Percentiles rank a stretch among this genome's conserved stretches.
Evolutionary conservation across 345 rosid species (phyloP).

Genomic region (Aquilaria malaccensis): DNA sequence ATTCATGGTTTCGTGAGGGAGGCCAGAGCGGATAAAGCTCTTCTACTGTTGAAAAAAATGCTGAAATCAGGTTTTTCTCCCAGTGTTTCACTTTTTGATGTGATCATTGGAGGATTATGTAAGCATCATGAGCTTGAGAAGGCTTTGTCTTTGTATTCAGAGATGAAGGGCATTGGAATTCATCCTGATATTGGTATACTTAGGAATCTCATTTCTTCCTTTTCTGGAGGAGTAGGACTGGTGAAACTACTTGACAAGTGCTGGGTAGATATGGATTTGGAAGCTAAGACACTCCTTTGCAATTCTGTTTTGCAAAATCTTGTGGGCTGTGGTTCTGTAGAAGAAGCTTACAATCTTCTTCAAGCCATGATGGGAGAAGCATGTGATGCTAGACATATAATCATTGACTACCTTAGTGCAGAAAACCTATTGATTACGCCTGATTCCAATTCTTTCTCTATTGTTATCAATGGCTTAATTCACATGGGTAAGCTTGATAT

Average conservation of each 20-base stretch:
- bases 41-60: constrained; percentile 57
- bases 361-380: constrained; percentile 28
- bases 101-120: constrained; percentile 63
- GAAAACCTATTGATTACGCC: constrained; percentile 31
- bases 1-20: constrained; percentile 74
- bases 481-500: constrained; percentile 42
- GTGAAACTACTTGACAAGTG: constrained; percentile 29
- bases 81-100: constrained; percentile 57
- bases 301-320: constrained; percentile 39
- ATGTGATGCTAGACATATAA: constrained; percentile 19
- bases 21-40: constrained; percentile 55
- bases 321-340: constrained; percentile 26
- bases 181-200: constrained; percentile 51
- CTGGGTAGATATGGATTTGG: constrained; percentile 33
- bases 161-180: constrained; percentile 47
- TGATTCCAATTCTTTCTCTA: constrained; percentile 32
- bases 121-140: constrained; percentile 38
- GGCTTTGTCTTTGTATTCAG: constrained; percentile 50
- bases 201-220: constrained; percentile 49
- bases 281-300: constrained; percentile 40
- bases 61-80: constrained; percentile 41
- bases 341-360: constrained; percentile 52
- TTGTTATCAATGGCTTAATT: constrained; percentile 46
- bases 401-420: constrained; percentile 23
- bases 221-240: constrained; percentile 42